Percentiles rank a stretch among this genome's conserved stretches.
Conservation (phyloP, 2,329 filamentous ascomycete species). For the Incumbomyces delicatus region DNA sequence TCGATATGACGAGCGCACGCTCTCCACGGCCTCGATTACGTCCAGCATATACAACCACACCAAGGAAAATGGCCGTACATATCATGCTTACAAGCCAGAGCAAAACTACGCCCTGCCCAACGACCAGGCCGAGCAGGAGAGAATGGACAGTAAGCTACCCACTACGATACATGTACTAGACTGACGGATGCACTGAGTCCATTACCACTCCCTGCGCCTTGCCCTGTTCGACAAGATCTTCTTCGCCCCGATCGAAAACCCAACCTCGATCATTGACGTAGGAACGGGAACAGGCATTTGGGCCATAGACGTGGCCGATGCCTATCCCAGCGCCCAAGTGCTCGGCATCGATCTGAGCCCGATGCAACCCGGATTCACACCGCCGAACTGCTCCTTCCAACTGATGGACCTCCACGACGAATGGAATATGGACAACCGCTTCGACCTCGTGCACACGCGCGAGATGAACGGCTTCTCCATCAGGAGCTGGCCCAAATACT, state of each 20-base stretch:
- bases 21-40: neutral
- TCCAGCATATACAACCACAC: neutral
- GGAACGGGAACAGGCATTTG: conserved; percentile 33
- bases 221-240: conserved; percentile 7
- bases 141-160: neutral
- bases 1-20: no score
- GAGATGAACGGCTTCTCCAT: conserved; percentile 8
- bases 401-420: conserved; percentile 48
- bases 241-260: conserved; percentile 4
- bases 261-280: conserved; percentile 27
- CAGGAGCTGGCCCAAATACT: conserved; percentile 9
- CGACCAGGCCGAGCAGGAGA: conserved; percentile 28
- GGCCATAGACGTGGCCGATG: conserved; percentile 33
- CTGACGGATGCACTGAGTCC: conserved; percentile 4
- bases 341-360: conserved; percentile 31
- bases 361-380: conserved; percentile 34
- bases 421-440: conserved; percentile 46
- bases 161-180: neutral
- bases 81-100: conserved; percentile 19
- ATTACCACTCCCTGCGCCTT: conserved; percentile 9
- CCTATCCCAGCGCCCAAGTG: conserved; percentile 27
- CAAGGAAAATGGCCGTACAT: neutral
- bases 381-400: conserved; percentile 46
- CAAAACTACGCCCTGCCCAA: conserved; percentile 33
- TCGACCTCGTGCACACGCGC: conserved; percentile 43